Base-by-base conservation (phyloP, 2,329 filamentous ascomycete genomes). In the Colletotrichum navitas region DNA sequence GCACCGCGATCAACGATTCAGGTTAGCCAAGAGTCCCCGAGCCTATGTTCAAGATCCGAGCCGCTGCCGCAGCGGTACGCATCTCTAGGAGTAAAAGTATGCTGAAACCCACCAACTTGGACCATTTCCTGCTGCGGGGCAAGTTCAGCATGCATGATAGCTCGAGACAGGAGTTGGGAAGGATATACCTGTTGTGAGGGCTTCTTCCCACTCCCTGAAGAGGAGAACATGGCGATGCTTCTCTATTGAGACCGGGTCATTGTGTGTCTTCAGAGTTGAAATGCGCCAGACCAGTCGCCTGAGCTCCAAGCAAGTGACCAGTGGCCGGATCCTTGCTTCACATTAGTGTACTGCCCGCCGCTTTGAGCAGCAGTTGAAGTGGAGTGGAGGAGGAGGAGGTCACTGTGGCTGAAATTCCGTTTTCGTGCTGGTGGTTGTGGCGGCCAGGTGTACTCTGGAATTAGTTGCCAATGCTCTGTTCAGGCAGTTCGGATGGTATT, bases 121-220 rank as follows among this genome's bases (percentile, higher is more conserved):
- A 98, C 94, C 96, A 99, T 99, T 88, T 99, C 96, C 94, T 98
- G 86, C 81, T 76, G 80, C 78, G 77, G 79, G 80, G 80, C 76
- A 76, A 79, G 54, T 39, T 82, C 76, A 83, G 79, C 76, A 77
- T 71, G 73, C 59, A 71, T 21, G 49, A 63, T 39, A 55, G 59
- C 45, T 60, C 62, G 21, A 47, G 47, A 36, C 55, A 58, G 65
- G 47, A 62, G 63, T 29, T 34, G 56, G 60, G 59, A 74, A 59
- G 72, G 49, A 81, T 87, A 80, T 84, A 94, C 92, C 89, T 93
- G 91, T 79, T 91, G 89, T 75, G 88, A 85, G 76, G 88, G 86
- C 85, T 94, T 94, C 85, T 92, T 92, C 83, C 88, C 85, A 83
- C 87, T 87, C 76, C 86, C 86, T 75, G 89, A 90, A 76, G 89